phyloP scores from a whole-genome alignment of 1,284 basidiomycete species.

The Neonothopanus nambi region DNA sequence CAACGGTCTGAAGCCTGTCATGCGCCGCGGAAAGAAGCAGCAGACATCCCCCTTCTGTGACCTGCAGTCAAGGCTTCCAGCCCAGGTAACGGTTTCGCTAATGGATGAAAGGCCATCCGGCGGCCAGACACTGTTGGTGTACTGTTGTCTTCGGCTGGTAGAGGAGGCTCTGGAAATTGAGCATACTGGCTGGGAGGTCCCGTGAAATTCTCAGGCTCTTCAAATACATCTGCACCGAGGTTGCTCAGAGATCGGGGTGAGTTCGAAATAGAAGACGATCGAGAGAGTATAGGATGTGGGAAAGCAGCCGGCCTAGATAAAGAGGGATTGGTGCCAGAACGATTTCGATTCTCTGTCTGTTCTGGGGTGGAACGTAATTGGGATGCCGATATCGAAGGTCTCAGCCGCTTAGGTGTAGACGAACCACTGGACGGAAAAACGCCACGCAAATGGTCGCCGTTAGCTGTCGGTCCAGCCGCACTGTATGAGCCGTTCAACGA shows the following conservation, averaged over 20 bases:
- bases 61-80: constrained; percentile 44
- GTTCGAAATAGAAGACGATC: constrained; percentile 51
- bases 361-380: constrained; percentile 54
- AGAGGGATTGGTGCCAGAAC: constrained; percentile 68
- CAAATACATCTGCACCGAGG: constrained; percentile 33
- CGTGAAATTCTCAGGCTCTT: constrained; percentile 50
- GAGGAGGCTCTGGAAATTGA: constrained; percentile 66
- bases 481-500: constrained; percentile 57
- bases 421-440: constrained; percentile 52
- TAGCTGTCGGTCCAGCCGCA: constrained; percentile 47
- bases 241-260: constrained; percentile 42
- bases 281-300: constrained; percentile 42
- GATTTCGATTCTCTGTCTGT: constrained; percentile 52
- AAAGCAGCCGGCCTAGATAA: constrained; percentile 41
- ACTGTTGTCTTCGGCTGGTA: constrained; percentile 36
- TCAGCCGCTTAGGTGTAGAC: constrained; percentile 58
- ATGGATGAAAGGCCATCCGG: constrained; percentile 66
- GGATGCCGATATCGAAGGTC: constrained; percentile 75
- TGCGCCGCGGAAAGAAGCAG: constrained; percentile 53
- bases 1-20: constrained; percentile 22
- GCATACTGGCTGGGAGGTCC: constrained; percentile 72
- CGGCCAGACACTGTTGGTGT: constrained; percentile 47
- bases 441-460: constrained; percentile 54
- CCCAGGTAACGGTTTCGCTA: constrained; percentile 48
- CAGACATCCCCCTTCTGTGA: constrained; percentile 64